phyloP scores from a whole-genome alignment of 768 basidiomycete genomes.

The Boletus rufocinnamomeus region DNA sequence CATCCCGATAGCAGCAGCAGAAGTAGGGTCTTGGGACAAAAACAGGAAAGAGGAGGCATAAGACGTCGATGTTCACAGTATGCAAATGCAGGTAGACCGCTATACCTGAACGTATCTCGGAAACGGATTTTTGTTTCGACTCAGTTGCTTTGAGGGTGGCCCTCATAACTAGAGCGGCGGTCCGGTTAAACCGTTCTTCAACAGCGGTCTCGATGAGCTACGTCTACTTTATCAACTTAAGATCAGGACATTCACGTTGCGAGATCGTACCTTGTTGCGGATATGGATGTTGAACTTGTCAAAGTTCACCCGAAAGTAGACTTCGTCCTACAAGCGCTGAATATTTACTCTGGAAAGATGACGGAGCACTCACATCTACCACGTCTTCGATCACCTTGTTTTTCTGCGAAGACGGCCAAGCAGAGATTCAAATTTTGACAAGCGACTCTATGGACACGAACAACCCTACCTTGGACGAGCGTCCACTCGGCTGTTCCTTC shows the following conservation, averaged over 20 bases:
- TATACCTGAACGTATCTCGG: constrained; percentile 66
- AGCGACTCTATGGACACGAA: background rate
- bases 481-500: constrained; percentile 45
- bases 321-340: constrained; percentile 50
- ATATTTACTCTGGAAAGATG: background rate
- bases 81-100: constrained; percentile 1
- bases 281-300: constrained; percentile 86
- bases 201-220: constrained; percentile 81
- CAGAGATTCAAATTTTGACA: constrained; percentile 27
- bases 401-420: constrained; percentile 36
- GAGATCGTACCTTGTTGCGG: constrained; percentile 70
- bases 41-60: background rate
- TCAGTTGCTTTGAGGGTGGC: constrained; percentile 74
- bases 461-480: constrained; percentile 52
- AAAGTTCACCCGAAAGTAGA: constrained; percentile 87
- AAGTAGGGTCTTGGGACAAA: constrained; percentile 55
- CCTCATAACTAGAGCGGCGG: constrained; percentile 69
- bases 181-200: constrained; percentile 76
- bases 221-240: constrained; percentile 14
- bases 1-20: constrained; percentile 62
- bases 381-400: constrained; percentile 48
- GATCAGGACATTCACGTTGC: background rate
- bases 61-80: background rate
- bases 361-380: constrained; percentile 62
- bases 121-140: constrained; percentile 55